phyloP scores from a whole-genome alignment of 2,329 filamentous ascomycete genomes.

The Paracorniculantispora psalliotae region DNA sequence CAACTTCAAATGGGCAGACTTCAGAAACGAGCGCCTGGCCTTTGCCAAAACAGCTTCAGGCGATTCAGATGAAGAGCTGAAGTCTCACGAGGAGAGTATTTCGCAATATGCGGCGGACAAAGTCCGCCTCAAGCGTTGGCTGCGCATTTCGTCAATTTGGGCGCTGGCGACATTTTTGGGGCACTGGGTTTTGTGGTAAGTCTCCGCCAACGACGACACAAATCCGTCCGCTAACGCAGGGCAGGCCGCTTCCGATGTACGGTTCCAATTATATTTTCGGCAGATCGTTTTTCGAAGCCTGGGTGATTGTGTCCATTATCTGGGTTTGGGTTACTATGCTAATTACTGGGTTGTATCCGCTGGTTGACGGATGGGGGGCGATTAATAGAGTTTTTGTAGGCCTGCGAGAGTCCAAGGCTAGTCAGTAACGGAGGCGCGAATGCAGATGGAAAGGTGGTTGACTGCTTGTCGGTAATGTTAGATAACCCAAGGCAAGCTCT shows the following conservation, averaged over 20 bases:
- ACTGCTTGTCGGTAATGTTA: no score
- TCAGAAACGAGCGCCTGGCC: conserved; percentile 35
- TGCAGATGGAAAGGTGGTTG: no score
- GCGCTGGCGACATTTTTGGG: conserved; percentile 45
- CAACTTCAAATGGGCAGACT: conserved; percentile 35
- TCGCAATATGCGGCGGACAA: conserved; percentile 27
- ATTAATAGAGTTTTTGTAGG: conserved; percentile 18
- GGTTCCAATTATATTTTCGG: conserved; percentile 45
- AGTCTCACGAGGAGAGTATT: conserved; percentile 21
- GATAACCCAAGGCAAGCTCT: no score
- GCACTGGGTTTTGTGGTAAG: conserved; percentile 47
- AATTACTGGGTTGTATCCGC: conserved; percentile 43
- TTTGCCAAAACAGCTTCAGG: conserved; percentile 24
- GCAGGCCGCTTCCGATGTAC: conserved; percentile 48
- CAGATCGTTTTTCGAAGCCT: conserved; percentile 44
- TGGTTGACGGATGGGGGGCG: conserved; percentile 41
- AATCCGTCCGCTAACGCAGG: background rate
- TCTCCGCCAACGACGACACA: background rate
- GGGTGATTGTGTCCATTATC: conserved; percentile 46
- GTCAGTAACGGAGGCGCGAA: background rate
- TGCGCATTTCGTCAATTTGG: conserved; percentile 40
- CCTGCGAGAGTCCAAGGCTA: background rate
- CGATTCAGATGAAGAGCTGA: conserved; percentile 18
- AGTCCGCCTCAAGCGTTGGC: conserved; percentile 40
- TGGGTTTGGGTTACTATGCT: conserved; percentile 50